Conservation (phyloP, 805 yeast genomes). For the Starmerella scarabaei region DNA sequence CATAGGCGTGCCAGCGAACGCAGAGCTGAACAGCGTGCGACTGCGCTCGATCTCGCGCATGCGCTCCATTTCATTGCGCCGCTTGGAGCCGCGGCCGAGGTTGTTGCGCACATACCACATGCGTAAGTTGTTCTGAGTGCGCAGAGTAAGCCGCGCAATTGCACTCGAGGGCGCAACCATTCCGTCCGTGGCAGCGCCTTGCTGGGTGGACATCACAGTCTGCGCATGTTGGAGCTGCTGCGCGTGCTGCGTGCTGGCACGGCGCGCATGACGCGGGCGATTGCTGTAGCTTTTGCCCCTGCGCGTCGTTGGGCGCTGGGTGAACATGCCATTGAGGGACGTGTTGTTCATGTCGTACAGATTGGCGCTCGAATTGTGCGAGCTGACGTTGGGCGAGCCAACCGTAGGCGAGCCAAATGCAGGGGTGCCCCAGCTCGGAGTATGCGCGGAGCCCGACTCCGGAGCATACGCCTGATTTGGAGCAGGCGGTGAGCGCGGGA, state of each 20-base stretch:
- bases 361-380: neutral
- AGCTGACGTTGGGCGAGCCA: neutral
- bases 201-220: too few species aligned
- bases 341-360: neutral
- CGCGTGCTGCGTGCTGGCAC: neutral
- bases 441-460: too few species aligned
- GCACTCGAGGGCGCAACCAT: slow-evolving; percentile 6
- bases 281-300: neutral
- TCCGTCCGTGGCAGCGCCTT: neutral
- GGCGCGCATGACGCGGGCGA: neutral
- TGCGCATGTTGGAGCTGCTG: neutral
- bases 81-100: slow-evolving; percentile 3
- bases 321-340: too few species aligned
- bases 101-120: slow-evolving; percentile 14
- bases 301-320: neutral
- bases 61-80: slow-evolving; percentile 16
- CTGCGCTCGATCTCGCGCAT: slow-evolving; percentile 18
- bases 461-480: too few species aligned
- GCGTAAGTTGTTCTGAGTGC: slow-evolving; percentile 16
- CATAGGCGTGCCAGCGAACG: slow-evolving; percentile 59
- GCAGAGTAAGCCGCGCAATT: slow-evolving; percentile 15
- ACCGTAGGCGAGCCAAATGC: too few species aligned
- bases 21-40: slow-evolving; percentile 31
- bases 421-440: too few species aligned
- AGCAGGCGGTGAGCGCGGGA: too few species aligned